These are phyloP conservation scores for Penicillium brasilianum DNA, from an alignment of 2,329 filamentous ascomycete genomes.

Conservation along the genomic window DNA sequence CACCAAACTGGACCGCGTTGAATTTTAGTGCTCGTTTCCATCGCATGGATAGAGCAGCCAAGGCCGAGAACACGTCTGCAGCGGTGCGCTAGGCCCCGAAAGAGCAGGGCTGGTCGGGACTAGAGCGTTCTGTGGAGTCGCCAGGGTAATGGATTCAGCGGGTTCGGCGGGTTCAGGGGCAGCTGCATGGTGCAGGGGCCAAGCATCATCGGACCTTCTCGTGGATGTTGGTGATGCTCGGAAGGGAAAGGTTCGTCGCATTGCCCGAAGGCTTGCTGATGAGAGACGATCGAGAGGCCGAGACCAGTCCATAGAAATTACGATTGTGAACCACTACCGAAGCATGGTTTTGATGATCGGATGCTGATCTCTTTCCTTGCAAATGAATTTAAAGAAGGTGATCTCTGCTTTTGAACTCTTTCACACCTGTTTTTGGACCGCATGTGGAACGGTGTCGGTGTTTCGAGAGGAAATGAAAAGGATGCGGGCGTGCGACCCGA, in stretches of 20 bases:
- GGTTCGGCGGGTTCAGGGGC: constrained; percentile 18
- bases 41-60: constrained; percentile 12
- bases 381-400: background rate
- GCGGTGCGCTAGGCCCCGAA: constrained; percentile 21
- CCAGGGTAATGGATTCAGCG: background rate
- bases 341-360: constrained; percentile 3
- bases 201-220: background rate
- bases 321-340: background rate
- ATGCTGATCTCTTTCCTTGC: background rate
- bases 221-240: background rate
- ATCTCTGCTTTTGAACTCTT: background rate
- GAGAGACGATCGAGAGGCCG: constrained; percentile 1
- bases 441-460: background rate
- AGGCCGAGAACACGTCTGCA: constrained; percentile 21
- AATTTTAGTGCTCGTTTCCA: constrained; percentile 12
- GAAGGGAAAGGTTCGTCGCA: background rate
- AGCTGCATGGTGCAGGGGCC: constrained; percentile 16
- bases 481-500: background rate
- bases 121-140: constrained; percentile 34
- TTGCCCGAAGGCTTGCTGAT: constrained; percentile 7
- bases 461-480: constrained; percentile 1
- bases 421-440: background rate
- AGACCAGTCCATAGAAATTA: background rate
- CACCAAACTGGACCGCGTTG: constrained; percentile 9
- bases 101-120: constrained; percentile 20